phyloP scores from a whole-genome alignment of 2,329 filamentous ascomycete species.

The Arthrobotrys sinensis region DNA sequence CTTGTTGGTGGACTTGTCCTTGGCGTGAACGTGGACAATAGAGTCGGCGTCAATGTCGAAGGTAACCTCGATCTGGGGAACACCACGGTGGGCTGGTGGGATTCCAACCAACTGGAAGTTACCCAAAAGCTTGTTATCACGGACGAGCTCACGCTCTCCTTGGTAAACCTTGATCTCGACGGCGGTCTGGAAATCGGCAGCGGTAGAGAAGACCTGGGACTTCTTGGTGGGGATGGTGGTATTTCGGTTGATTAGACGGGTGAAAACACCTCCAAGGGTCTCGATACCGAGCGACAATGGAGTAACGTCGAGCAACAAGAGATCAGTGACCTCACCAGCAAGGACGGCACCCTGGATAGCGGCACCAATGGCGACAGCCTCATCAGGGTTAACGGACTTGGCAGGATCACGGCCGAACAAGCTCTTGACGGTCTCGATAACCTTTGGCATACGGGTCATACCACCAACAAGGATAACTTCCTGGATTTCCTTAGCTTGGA shows the following conservation, averaged over 20 bases:
- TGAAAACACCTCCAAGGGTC: constrained; percentile 98
- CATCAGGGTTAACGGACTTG: constrained; percentile 98
- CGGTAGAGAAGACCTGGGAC: constrained; percentile 97
- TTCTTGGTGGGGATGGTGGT: constrained; percentile 99
- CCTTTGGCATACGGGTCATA: constrained; percentile 99
- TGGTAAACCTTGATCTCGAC: constrained; percentile 99
- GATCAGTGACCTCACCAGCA: constrained; percentile 95
- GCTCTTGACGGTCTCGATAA: constrained; percentile 93
- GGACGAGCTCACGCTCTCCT: constrained; percentile 98
- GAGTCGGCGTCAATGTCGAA: constrained; percentile 99
- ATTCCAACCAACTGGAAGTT: constrained; percentile 99
- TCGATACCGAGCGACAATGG: constrained; percentile 98
- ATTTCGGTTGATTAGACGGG: constrained; percentile 97
- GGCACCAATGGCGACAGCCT: constrained; percentile 97
- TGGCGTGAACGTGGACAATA: constrained; percentile 97
- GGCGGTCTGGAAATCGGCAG: constrained; percentile 97
- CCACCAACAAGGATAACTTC: constrained; percentile 98
- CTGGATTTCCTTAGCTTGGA: constrained; percentile 93
- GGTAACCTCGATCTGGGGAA: constrained; percentile 96
- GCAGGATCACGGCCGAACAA: constrained; percentile 96
- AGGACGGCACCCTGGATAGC: constrained; percentile 97
- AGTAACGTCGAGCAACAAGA: constrained; percentile 94
- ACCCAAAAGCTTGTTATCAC: constrained; percentile 97
- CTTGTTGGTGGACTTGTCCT: constrained; percentile 99
- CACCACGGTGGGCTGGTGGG: constrained; percentile 93